Percentiles rank a stretch among this genome's conserved stretches.
phyloP scores from a whole-genome alignment of 176 grass and related monocot genomes.

The Eleusine coracana region DNA sequence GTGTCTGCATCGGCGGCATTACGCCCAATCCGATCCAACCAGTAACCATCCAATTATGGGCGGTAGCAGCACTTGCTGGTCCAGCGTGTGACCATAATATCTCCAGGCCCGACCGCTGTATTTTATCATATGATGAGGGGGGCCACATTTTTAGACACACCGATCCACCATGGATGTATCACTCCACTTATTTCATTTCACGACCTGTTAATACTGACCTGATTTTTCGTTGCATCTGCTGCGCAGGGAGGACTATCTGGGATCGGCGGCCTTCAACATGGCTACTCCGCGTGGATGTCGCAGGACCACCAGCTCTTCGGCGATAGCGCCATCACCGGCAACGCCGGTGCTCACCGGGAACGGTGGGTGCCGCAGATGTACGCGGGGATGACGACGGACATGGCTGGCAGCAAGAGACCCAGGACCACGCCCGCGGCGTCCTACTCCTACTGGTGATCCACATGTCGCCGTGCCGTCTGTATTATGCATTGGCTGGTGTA shows the following conservation, averaged over 20 bases:
- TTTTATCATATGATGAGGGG: constrained; percentile 9
- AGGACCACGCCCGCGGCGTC: constrained; percentile 14
- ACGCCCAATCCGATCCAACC: constrained; percentile 16
- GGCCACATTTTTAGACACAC: constrained; percentile 22
- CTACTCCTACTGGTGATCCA: constrained; percentile 50
- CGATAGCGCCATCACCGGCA: constrained; percentile 19
- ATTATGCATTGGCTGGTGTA: too few relatives aligned
- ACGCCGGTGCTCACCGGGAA: constrained; percentile 21
- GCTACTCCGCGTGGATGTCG: constrained; percentile 46
- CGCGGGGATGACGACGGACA: neutral
- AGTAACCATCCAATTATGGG: constrained; percentile 39
- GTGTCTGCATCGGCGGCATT: constrained; percentile 43
- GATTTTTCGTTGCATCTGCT: constrained; percentile 21
- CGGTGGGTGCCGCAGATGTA: constrained; percentile 63
- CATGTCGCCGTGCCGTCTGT: too few relatives aligned
- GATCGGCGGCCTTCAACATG: constrained; percentile 17
- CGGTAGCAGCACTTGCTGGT: neutral
- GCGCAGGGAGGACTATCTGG: constrained; percentile 42
- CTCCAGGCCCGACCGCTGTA: neutral
- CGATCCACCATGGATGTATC: neutral
- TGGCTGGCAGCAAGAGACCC: constrained; percentile 45
- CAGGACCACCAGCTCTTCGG: constrained; percentile 62
- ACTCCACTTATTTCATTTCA: neutral
- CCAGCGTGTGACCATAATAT: constrained; percentile 5
- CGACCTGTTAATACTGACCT: neutral